Base-by-base conservation (phyloP, 1,284 basidiomycete genomes). In the Wallemia mellicola region DNA sequence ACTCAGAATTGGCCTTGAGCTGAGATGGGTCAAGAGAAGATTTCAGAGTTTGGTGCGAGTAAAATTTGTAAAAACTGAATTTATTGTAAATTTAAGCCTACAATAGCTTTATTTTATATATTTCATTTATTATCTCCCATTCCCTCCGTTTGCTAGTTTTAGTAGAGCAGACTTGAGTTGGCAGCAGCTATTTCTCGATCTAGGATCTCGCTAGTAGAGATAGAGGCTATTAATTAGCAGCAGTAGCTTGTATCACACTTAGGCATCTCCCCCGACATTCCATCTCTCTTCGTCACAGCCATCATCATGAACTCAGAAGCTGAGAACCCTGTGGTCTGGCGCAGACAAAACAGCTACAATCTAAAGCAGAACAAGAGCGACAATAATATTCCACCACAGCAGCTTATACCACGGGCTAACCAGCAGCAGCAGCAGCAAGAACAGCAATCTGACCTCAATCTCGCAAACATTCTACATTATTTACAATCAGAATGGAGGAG, bases 401-500 rank as follows among this genome's bases (percentile, higher is more conserved):
- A 81, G 70, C 63, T 32, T 60, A 61, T 22, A 83, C 60, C 19
- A 81, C 67, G 81, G 82, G 63, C 81, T 85, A 56, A 25, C 30
- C 58, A 15, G 59, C 59, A 28, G 32, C 61, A 48, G 48, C 59
- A 33, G 58, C 61, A 15, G 59, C n/a, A 38, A 38, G 55, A 22
- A 27, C 9, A 66, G 66, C 68, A 85, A 88, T 71, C 86, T 85
- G 71, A 92, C n/a, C n/a, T n/a, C n/a, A n/a, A 85, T 54, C 80
- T 98, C 61, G 89, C 91, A 9, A 86, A 81, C 67, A 88, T 96
- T 61, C 76, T 99, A 61, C 92, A 98, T 73, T 96, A 89, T 71
- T 77, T 98, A 58, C 94, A 99, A 73, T 87, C 86, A 59, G 94
- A 98, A 76, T 96, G 91, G 87, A 77, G 94, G 63, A 77, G 87